Percentiles rank a stretch among this genome's conserved stretches.
These are phyloP conservation scores for Calycina herbarum DNA, from an alignment of 2,329 filamentous ascomycete species.

Conservation along the genomic window DNA sequence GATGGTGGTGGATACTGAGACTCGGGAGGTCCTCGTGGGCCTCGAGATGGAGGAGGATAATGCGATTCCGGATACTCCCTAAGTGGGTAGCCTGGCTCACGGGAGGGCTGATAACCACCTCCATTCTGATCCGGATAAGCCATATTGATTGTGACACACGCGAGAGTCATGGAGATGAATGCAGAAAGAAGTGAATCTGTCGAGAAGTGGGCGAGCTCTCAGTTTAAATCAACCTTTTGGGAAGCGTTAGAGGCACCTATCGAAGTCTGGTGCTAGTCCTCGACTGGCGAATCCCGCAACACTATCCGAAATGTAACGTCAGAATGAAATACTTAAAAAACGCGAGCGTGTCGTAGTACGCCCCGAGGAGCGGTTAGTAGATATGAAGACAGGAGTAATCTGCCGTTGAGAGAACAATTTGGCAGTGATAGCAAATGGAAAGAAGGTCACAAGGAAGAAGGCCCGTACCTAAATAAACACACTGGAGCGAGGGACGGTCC, in stretches of 20 bases:
- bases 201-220: background rate
- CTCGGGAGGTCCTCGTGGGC: background rate
- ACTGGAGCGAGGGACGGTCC: constrained; percentile 22
- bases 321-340: background rate
- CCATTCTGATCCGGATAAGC: constrained; percentile 36
- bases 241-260: background rate
- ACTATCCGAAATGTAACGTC: background rate
- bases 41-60: background rate
- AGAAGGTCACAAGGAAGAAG: background rate
- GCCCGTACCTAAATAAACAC: constrained; percentile 4
- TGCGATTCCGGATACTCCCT: background rate
- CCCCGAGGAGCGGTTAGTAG: background rate
- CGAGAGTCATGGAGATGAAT: constrained; percentile 5
- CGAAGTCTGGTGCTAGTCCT: background rate
- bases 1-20: background rate
- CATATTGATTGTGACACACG: constrained; percentile 33
- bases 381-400: background rate
- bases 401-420: background rate
- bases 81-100: constrained; percentile 8
- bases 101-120: constrained; percentile 33
- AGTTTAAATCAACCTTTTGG: background rate
- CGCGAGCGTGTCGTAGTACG: background rate
- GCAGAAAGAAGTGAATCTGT: background rate
- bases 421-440: background rate
- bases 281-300: background rate